Base-by-base conservation (phyloP, 257 asterid species). In the Salvia miltiorrhiza region DNA sequence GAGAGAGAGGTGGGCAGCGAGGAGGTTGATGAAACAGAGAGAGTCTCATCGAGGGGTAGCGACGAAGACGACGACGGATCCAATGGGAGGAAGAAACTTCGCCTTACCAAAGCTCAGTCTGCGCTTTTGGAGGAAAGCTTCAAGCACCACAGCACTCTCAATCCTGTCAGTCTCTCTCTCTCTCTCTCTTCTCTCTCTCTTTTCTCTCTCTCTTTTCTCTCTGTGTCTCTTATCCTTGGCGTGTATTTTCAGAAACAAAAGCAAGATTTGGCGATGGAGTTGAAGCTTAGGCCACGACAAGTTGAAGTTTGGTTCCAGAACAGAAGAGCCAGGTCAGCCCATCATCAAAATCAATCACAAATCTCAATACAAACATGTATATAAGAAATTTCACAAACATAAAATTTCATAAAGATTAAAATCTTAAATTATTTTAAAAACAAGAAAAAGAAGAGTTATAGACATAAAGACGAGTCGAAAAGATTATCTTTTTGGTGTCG, bases 221-320 rank as follows among this genome's bases (percentile, higher is more conserved):
- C 48, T 1, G 23, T 58, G 28, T 23, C 62, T 55, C 48, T 11
- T 20, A 12, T 10, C 17, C 5, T 40, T 59, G 1, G 7, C 53
- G 1, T 39, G 13, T 8, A 10, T 53, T 68, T 1, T 48, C 85
- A 92, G 98, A 85, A 82, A 70, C 93, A 92, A 70, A 92, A 92
- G 74, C 95, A 85, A 58, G 86, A 85, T 2, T 71, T 92, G 77
- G 95, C 98, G 1, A 66, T 81, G 53, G 84, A 78, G 47, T 73
- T 92, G 80, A 79, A 86, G 75, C 91, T 92, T 44, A 82, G 91
- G 73, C 93, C 97, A 13, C 83, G 98, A 9, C 98, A 92, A 69
- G 97, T 92, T 40, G 98, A 92, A 78, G 98, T 92, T 23, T 92
- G 98, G 98, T 92, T 92, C 74, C 98, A 92, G 74, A 92, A 92